Evolutionary conservation across 164 flowering plant species (phyloP).

Genomic region (Macadamia tetraphylla): DNA sequence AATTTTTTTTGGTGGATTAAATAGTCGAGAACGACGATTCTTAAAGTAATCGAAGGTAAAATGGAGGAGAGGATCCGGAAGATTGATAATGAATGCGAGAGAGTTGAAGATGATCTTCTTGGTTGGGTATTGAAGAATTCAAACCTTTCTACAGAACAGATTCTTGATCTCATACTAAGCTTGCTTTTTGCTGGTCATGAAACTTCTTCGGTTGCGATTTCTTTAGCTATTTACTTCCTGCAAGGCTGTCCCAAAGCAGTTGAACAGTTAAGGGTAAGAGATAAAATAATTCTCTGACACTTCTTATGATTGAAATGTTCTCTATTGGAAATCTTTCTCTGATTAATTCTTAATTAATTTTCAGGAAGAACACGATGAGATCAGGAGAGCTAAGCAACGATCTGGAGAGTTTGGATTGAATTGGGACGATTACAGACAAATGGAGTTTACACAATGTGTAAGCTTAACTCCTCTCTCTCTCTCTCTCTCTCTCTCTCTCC

Average conservation of each 20-base stretch:
- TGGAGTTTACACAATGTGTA: slow-evolving; percentile 95
- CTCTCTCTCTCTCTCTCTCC: too few relatives aligned
- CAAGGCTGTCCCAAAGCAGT: slow-evolving; percentile 57
- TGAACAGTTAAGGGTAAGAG: slow-evolving; percentile 55
- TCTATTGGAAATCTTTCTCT: background rate
- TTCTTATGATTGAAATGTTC: too few relatives aligned
- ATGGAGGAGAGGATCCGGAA: slow-evolving; percentile 59
- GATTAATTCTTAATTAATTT: background rate
- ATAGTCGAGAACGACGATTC: slow-evolving; percentile 76
- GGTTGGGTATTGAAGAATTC: slow-evolving; percentile 88
- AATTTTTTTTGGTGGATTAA: background rate
- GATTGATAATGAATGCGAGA: slow-evolving; percentile 23
- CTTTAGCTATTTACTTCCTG: slow-evolving; percentile 83
- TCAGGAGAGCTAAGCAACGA: slow-evolving; percentile 43
- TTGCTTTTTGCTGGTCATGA: slow-evolving; percentile 95
- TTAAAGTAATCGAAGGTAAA: slow-evolving; percentile 60
- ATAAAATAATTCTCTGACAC: background rate
- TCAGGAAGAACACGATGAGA: slow-evolving; percentile 77
- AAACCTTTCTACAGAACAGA: slow-evolving; percentile 78
- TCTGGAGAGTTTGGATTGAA: slow-evolving; percentile 45
- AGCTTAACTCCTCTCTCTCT: too few relatives aligned
- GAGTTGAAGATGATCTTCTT: slow-evolving; percentile 72
- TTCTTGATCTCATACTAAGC: slow-evolving; percentile 78
- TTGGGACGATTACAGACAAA: slow-evolving; percentile 93
- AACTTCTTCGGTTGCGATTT: slow-evolving; percentile 82